These are phyloP conservation scores for Wickerhamiella sergipiensis DNA, from an alignment of 805 yeast genomes.

Conservation along the genomic window DNA sequence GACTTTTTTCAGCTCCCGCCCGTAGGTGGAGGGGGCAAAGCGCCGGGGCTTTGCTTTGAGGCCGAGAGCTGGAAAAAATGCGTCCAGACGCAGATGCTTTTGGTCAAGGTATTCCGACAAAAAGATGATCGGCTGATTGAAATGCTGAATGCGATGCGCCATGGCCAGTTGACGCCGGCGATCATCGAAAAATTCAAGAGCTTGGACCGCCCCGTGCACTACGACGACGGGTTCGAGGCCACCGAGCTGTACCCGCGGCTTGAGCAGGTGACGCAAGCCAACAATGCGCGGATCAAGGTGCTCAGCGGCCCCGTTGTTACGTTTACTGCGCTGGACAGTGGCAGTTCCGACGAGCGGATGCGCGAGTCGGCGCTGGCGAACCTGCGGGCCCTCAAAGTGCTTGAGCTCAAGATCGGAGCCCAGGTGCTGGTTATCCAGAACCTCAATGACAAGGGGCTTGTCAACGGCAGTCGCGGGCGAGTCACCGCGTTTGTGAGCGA, in stretches of 20 bases:
- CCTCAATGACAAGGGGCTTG: slow-evolving; percentile 41
- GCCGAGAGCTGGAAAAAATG: slow-evolving; percentile 54
- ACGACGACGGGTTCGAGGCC: slow-evolving; percentile 71
- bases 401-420: slow-evolving; percentile 66
- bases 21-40: slow-evolving; percentile 30
- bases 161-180: slow-evolving; percentile 44
- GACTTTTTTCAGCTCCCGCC: slow-evolving; percentile 96
- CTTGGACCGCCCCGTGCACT: slow-evolving; percentile 38
- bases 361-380: slow-evolving; percentile 34
- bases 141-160: slow-evolving; percentile 70
- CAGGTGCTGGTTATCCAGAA: slow-evolving; percentile 87
- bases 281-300: slow-evolving; percentile 35
- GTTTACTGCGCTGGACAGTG: slow-evolving; percentile 36
- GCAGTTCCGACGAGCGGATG: slow-evolving; percentile 16
- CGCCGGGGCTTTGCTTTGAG: slow-evolving; percentile 53
- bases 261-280: slow-evolving; percentile 68
- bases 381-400: slow-evolving; percentile 53
- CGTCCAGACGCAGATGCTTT: slow-evolving; percentile 46
- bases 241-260: slow-evolving; percentile 82
- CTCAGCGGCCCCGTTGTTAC: slow-evolving; percentile 35
- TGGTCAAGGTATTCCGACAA: slow-evolving; percentile 78
- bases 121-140: slow-evolving; percentile 57
- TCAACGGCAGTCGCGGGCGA: slow-evolving; percentile 81
- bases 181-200: slow-evolving; percentile 35
- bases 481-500: slow-evolving; percentile 39